These are phyloP conservation scores for Lumnitzera racemosa DNA, from an alignment of 345 rosid genomes.

Conservation along the genomic window DNA sequence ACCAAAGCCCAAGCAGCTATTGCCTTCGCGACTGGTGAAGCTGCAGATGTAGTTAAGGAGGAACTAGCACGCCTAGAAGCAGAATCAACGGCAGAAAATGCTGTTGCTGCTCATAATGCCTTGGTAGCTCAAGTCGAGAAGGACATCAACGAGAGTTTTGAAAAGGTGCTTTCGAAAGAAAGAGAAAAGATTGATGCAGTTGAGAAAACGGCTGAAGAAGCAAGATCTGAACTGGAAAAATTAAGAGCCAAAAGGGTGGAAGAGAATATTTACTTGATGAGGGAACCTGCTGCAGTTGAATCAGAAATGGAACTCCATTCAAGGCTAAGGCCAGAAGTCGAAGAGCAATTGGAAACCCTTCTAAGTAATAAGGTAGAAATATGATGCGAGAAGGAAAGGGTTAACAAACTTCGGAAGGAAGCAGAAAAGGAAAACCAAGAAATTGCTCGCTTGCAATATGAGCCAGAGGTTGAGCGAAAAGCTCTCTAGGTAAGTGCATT, in stretches of 20 bases:
- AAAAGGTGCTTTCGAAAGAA: conserved; percentile 61
- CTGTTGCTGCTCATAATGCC: conserved; percentile 65
- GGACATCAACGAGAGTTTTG: conserved; percentile 70
- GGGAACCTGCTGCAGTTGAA: conserved; percentile 58
- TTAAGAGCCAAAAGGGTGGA: conserved; percentile 64
- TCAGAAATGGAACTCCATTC: conserved; percentile 81
- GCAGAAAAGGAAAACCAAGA: conserved; percentile 71
- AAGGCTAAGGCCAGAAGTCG: conserved; percentile 54
- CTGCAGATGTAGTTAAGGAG: conserved; percentile 66
- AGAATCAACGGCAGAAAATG: conserved; percentile 84
- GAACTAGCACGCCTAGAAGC: conserved; percentile 92
- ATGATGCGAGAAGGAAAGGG: conserved; percentile 72
- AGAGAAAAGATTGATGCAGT: conserved; percentile 63
- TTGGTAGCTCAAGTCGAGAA: conserved; percentile 78
- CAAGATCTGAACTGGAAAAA: conserved; percentile 52
- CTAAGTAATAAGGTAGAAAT: conserved; percentile 61
- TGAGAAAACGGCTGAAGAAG: conserved; percentile 82
- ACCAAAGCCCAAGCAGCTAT: conserved; percentile 95
- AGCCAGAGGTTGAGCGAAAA: conserved; percentile 59
- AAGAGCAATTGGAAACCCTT: conserved; percentile 67
- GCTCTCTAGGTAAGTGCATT: conserved; percentile 59
- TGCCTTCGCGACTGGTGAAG: conserved; percentile 83
- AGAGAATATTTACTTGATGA: conserved; percentile 51
- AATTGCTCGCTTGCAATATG: conserved; percentile 73
- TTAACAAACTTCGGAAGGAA: conserved; percentile 48